Evolutionary conservation across 805 yeast genomes (phyloP).

Genomic region (Lachancea sp.): DNA sequence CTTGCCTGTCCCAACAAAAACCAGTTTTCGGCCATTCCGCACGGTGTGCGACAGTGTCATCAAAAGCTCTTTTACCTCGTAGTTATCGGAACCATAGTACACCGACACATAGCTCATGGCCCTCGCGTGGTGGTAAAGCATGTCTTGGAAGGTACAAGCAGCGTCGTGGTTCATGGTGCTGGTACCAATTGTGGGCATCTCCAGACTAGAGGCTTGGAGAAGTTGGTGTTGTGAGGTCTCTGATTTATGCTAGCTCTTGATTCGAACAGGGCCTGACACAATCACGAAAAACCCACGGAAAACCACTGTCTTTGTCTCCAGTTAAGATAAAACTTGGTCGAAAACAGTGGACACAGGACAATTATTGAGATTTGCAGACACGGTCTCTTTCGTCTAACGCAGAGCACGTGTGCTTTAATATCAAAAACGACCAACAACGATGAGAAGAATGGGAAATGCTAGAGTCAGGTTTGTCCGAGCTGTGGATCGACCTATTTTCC

Average conservation of each 20-base stretch:
- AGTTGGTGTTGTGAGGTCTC: neutral
- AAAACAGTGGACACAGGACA: no score
- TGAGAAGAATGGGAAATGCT: no score
- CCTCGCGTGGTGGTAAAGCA: constrained; percentile 17
- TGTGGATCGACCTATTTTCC: no score
- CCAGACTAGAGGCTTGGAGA: neutral
- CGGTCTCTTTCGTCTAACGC: no score
- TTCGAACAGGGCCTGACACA: no score
- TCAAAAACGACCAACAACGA: no score
- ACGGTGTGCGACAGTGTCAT: constrained; percentile 26
- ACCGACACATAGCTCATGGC: constrained; percentile 19
- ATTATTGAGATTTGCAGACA: no score
- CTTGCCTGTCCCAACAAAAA: constrained; percentile 81
- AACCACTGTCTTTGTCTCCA: neutral
- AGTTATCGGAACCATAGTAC: constrained; percentile 11
- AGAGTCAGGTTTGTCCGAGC: no score
- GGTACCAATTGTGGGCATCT: neutral
- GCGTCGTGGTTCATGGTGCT: neutral
- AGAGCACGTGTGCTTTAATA: no score
- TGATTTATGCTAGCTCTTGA: no score
- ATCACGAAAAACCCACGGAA: neutral
- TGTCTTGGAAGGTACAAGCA: constrained; percentile 11
- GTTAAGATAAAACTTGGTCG: no score
- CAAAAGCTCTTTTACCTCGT: constrained; percentile 6
- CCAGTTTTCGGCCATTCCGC: constrained; percentile 54